Percentiles rank a stretch among this genome's conserved stretches.
Evolutionary conservation across 2,329 filamentous ascomycete species (phyloP).

Genomic region (Pyrenophora graminea): DNA sequence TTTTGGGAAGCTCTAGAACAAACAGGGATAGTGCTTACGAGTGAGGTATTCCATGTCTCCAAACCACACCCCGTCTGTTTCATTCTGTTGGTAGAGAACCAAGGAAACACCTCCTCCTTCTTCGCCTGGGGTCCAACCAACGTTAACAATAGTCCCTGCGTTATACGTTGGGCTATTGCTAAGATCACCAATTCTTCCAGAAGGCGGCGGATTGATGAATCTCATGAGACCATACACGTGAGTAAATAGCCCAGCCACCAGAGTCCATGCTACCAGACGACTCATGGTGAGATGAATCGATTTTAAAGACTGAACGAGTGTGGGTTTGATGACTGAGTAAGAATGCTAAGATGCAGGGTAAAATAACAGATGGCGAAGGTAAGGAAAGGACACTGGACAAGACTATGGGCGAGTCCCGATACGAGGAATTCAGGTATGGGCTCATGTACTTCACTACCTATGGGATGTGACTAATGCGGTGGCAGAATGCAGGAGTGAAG

Average conservation of each 20-base stretch:
- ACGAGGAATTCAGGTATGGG: not conserved
- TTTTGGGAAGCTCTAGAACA: not conserved
- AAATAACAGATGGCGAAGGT: not conserved
- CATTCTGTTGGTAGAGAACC: conserved; percentile 8
- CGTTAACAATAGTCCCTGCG: not conserved
- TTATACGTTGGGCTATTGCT: not conserved
- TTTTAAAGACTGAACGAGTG: not conserved
- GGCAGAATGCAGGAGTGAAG: not conserved
- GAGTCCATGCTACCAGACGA: not conserved
- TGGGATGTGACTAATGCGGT: not conserved
- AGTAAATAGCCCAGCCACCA: not conserved
- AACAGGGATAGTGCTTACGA: not conserved
- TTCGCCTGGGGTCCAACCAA: conserved; percentile 3
- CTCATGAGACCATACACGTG: not conserved
- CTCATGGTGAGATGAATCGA: not conserved
- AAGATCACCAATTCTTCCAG: not conserved
- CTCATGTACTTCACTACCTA: not conserved
- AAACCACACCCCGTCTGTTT: conserved; percentile 1
- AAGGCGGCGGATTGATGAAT: conserved; percentile 7
- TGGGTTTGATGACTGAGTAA: not conserved
- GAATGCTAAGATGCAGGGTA: not conserved
- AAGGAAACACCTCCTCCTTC: conserved; percentile 1
- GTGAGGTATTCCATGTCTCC: conserved; percentile 6
- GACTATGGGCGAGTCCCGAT: not conserved
- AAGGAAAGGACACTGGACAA: not conserved